Evolutionary conservation across 148 eudicot genomes (phyloP).

Genomic region (Fagopyrum homotropicum): DNA sequence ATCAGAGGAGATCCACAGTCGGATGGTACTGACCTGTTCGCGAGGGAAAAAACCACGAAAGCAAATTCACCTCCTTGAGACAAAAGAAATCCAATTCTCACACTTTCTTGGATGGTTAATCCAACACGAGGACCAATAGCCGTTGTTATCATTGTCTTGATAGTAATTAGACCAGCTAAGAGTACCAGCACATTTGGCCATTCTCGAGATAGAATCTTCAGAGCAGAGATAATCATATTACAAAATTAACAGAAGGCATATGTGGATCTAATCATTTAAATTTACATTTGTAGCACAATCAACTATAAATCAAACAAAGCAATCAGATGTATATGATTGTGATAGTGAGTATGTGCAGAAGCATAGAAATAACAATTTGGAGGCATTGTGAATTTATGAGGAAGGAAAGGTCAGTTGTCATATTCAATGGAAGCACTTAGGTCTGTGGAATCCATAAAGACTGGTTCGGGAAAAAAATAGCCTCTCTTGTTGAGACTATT

Average conservation of each 20-base stretch:
- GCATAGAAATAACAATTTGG: not conserved
- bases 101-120: constrained; percentile 70
- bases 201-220: constrained; percentile 81
- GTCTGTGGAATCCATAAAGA: too few relatives aligned
- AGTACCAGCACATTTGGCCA: constrained; percentile 95
- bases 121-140: constrained; percentile 99
- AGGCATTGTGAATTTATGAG: not conserved
- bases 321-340: not conserved
- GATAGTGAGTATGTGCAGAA: not conserved
- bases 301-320: too few relatives aligned
- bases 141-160: constrained; percentile 85
- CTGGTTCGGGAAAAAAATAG: too few relatives aligned
- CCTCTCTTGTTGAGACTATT: too few relatives aligned
- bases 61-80: constrained; percentile 99
- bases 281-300: not conserved
- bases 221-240: not conserved
- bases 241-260: not conserved
- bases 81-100: constrained; percentile 88
- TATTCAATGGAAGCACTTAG: too few relatives aligned
- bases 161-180: constrained; percentile 77
- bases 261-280: not conserved
- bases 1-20: not conserved
- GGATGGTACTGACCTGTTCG: constrained; percentile 53
- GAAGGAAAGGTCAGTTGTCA: not conserved
- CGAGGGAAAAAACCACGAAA: constrained; percentile 91